Evolutionary conservation across 768 basidiomycete species (phyloP), one percentile per base, ranked within the genome.

Genomic region (Strobilomyces confusus): DNA sequence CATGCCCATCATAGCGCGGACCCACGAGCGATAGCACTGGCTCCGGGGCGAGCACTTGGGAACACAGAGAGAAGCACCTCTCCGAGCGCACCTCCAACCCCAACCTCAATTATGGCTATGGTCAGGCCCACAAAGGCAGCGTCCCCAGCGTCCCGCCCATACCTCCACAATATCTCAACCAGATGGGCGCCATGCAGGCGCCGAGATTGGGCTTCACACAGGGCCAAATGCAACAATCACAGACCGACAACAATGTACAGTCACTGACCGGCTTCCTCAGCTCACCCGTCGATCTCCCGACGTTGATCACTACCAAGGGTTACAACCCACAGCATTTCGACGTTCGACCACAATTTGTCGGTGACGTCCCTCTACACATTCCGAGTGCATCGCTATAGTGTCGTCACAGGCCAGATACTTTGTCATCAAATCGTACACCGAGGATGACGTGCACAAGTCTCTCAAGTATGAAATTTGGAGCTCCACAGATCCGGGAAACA

Each of bases 371-470:
- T 42, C 40, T 40, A 17, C 5, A 42, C 15, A 20, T 34, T 15
- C 17, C 9, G 20, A 22, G 25, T 34, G 46, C 40, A 43, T 38
- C 41, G 26, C 51, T 58, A 29, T 55, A 44, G n/a, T 44, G 29
- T 42, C 15, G 23, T 58, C 58, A 7, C 55, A 92, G 86, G 93
- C 95, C 4, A 80, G 95, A 15, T 98, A 80, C 73, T 98, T 98
- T 65, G 95, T 98, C 30, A 98, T 99, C 78, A 99, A 99, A 69
- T 95, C 92, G 0, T 99, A 95, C 72, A 98, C 97, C 1, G 95
- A 98, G 70, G 97, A 98, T 64, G 95, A 99, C 65, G 95, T 99
- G 1, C 95, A 98, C 74, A 99, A 99, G 70, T 95, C 92, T 15
- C 79, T 97, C 63, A 95, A 95, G 64, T 95, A 95, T 60, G 94